Evolutionary conservation across 306 rosid species (phyloP), one percentile per base, ranked within the genome.

Genomic region (Medicago lupulina): DNA sequence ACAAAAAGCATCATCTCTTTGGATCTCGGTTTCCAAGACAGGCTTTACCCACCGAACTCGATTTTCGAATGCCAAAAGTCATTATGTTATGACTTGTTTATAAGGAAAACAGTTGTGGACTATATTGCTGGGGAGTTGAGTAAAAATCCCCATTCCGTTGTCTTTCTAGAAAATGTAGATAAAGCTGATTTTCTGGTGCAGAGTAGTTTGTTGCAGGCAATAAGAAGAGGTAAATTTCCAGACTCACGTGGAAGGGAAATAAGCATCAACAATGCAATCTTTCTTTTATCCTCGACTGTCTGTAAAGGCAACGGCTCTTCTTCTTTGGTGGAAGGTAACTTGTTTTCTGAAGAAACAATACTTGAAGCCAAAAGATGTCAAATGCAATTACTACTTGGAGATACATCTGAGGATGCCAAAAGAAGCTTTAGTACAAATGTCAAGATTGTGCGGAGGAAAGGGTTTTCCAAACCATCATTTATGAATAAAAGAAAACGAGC

Each of bases 161-260:
- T 95, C 75, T 82, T 87, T 39, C 89, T 92, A 58, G 91, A 90
- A 80, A 87, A 89, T 76, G 83, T 95, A 62, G 93, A 92, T 21
- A 84, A 77, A 86, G 97, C 97, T 7, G 98, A 95, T 72, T 59
- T 76, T 79, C 60, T 81, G 71, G 96, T 88, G 73, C 96, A 81
- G 84, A 76, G 60, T 59, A 87, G 89, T 81, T 88, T 95, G 84
- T 83, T 82, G 39, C 87, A 80, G 82, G 97, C 98, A 55, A 81
- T 90, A 66, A 83, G 19, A 71, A 86, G 89, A 0, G 93, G 98
- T 50, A 95, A 87, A 84, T 88, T 92, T 80, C 87, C 86, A 57
- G 96, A 94, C 69, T 86, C 89, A 0, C 90, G 70, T 31, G 98
- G 98, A 31, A 90, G 92, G 82, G 88, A 83, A 79, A 78, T 87